phyloP scores from a whole-genome alignment of 768 basidiomycete species.

The Rubroboletus pulcherrimus region DNA sequence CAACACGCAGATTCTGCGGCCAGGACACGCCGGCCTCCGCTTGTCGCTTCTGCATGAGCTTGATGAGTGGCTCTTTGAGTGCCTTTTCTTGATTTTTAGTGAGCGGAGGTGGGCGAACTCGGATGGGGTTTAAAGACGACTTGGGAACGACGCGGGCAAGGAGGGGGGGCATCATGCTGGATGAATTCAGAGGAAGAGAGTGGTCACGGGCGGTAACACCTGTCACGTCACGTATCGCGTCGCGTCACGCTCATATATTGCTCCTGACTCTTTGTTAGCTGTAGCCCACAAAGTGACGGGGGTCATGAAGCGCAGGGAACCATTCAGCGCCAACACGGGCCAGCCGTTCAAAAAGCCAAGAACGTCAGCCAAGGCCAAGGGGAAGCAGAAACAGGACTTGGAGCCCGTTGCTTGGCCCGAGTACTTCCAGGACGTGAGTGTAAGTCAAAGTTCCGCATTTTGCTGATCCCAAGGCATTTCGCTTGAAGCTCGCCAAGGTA shows the following conservation, averaged over 20 bases:
- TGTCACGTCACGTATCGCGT: constrained; percentile 26
- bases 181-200: background rate
- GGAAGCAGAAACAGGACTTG: constrained; percentile 15
- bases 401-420: constrained; percentile 48
- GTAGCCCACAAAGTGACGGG: background rate
- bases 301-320: constrained; percentile 15
- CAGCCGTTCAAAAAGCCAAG: constrained; percentile 15
- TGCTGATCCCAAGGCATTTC: constrained; percentile 1
- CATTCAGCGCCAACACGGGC: background rate
- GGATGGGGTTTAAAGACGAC: constrained; percentile 20
- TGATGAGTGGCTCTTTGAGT: constrained; percentile 37
- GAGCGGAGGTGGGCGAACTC: constrained; percentile 30
- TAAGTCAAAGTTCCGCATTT: background rate
- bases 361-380: constrained; percentile 12
- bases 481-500: constrained; percentile 58
- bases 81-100: constrained; percentile 28
- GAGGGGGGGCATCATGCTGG: constrained; percentile 13
- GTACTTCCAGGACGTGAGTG: constrained; percentile 52
- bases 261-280: background rate
- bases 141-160: constrained; percentile 38
- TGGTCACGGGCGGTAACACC: background rate
- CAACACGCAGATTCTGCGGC: constrained; percentile 50
- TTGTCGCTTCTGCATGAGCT: constrained; percentile 40
- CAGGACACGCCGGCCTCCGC: constrained; percentile 36
- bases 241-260: constrained; percentile 9